Conservation (phyloP, 345 rosid species). For the Rubroshorea leprosula region DNA sequence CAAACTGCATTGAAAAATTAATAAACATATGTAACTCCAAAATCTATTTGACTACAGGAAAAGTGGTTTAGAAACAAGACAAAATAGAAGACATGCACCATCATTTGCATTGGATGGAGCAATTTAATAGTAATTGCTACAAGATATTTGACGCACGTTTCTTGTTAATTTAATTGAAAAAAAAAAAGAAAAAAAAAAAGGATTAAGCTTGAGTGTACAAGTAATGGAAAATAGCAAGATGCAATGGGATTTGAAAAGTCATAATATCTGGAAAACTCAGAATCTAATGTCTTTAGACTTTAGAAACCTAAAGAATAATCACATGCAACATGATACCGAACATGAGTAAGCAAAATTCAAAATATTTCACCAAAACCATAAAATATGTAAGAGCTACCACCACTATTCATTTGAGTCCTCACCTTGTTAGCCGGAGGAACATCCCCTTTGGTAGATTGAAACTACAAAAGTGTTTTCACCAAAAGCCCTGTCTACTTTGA, state of each 20-base stretch:
- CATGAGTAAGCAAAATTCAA: neutral
- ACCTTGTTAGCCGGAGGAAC: conserved; percentile 97
- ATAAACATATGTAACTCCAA: neutral
- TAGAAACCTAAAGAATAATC: too few species aligned
- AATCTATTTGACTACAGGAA: neutral
- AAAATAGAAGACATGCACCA: neutral
- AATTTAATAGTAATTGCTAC: neutral
- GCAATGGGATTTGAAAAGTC: too few species aligned
- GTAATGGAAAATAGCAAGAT: neutral
- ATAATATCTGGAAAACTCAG: too few species aligned
- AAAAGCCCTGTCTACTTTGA: conserved; percentile 57
- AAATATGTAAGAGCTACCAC: neutral
- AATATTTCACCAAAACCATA: neutral
- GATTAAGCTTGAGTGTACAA: too few species aligned
- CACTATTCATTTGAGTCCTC: neutral
- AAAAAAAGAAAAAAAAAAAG: too few species aligned
- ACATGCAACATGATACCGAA: too few species aligned
- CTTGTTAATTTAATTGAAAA: too few species aligned
- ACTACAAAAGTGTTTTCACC: conserved; percentile 76
- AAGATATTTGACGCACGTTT: too few species aligned
- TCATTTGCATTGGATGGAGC: neutral
- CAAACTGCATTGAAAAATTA: conserved; percentile 42
- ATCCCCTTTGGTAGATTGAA: conserved; percentile 84
- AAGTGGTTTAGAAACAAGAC: neutral
- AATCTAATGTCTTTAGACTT: too few species aligned